A percentile compares a stretch with the other conserved stretches of the same genome.
These are phyloP conservation scores for Rhodotorula diobovata DNA, from an alignment of 768 basidiomycete species.

Conservation along the genomic window DNA sequence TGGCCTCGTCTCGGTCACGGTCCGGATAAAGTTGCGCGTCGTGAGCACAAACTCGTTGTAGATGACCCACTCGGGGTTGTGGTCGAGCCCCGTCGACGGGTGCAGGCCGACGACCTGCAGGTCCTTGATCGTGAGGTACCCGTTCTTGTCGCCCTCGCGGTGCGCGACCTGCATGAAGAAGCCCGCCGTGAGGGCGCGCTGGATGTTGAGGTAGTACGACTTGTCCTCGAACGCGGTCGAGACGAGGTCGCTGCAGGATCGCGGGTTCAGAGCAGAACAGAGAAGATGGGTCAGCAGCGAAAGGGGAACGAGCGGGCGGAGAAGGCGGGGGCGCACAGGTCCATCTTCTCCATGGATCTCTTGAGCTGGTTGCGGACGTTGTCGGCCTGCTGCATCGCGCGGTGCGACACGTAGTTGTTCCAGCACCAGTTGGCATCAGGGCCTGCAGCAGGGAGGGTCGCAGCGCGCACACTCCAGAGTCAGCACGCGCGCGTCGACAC, in stretches of 20 bases:
- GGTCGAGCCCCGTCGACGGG: constrained; percentile 80
- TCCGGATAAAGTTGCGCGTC: constrained; percentile 67
- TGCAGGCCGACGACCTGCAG: constrained; percentile 79
- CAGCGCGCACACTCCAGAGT: background rate
- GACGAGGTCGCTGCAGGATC: constrained; percentile 55
- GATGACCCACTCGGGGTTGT: constrained; percentile 56
- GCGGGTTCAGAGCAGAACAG: background rate
- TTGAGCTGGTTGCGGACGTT: constrained; percentile 86
- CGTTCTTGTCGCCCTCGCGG: constrained; percentile 75
- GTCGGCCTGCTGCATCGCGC: constrained; percentile 82
- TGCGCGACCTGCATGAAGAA: constrained; percentile 99
- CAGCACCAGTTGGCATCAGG: constrained; percentile 81
- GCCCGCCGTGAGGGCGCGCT: constrained; percentile 78
- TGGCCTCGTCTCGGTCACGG: constrained; percentile 75
- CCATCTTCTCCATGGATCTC: constrained; percentile 72
- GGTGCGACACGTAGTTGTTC: constrained; percentile 76
- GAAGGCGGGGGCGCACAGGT: constrained; percentile 22
- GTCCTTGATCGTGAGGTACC: constrained; percentile 89
- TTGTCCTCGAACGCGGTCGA: constrained; percentile 62
- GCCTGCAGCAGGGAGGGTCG: too few relatives aligned
- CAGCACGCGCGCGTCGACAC: background rate
- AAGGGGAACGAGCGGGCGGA: background rate
- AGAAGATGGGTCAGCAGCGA: background rate
- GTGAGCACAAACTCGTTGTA: constrained; percentile 33
- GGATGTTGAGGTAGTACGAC: constrained; percentile 68